A percentile compares a stretch with the other conserved stretches of the same genome.
Evolutionary conservation across 306 rosid species (phyloP).

Genomic region (Prunus mume): DNA sequence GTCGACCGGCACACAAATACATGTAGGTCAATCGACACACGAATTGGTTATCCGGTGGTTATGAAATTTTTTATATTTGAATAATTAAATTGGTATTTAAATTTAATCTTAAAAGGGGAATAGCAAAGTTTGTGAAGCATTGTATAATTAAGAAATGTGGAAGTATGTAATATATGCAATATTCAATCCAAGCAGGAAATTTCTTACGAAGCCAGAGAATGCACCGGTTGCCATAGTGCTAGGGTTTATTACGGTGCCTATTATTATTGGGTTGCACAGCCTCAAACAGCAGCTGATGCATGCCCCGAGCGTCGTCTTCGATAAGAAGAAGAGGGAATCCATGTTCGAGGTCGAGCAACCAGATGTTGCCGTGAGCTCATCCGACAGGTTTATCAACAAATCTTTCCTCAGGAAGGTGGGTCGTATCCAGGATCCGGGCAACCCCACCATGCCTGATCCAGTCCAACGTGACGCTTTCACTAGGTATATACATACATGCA

Average conservation of each 20-base stretch:
- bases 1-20: too few species aligned
- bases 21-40: too few species aligned
- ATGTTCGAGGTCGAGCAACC: slow-evolving; percentile 26
- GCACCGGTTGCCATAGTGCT: slow-evolving; percentile 14
- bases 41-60: not conserved
- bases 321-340: slow-evolving; percentile 27
- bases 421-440: slow-evolving; percentile 19
- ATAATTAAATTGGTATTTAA: not conserved
- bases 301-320: slow-evolving; percentile 15
- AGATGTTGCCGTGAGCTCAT: slow-evolving; percentile 13
- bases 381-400: slow-evolving; percentile 31
- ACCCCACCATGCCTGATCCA: slow-evolving; percentile 11
- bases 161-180: not conserved
- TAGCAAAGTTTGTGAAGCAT: too few species aligned
- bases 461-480: slow-evolving; percentile 25
- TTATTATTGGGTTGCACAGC: slow-evolving; percentile 12
- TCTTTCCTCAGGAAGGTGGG: slow-evolving; percentile 35
- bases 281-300: slow-evolving; percentile 33
- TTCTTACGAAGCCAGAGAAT: slow-evolving; percentile 2
- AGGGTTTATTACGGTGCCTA: slow-evolving; percentile 8
- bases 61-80: not conserved
- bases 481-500: not conserved
- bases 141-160: too few species aligned
- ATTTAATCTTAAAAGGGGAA: too few species aligned
- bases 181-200: not conserved